Evolutionary conservation across 495 filamentous ascomycete species (phyloP).

Genomic region (Amphirosellinia nigrospora): DNA sequence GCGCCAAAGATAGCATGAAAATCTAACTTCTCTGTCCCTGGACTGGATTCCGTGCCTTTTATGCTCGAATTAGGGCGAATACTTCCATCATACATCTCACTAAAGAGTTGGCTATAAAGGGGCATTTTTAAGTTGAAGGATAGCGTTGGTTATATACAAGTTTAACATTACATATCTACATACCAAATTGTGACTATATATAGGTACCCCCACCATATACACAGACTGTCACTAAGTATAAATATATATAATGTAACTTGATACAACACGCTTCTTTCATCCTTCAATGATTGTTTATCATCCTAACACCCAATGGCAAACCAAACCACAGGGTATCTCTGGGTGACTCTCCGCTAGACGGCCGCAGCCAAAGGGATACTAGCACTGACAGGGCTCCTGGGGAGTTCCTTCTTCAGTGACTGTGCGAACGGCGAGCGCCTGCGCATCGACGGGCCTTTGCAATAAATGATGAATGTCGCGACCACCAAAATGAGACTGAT

Average conservation of each 20-base stretch:
- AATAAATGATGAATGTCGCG: conserved; percentile 80
- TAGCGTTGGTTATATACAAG: background rate
- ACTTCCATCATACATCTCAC: background rate
- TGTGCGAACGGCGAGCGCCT: conserved; percentile 77
- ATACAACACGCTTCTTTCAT: background rate
- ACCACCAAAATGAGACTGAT: conserved; percentile 71
- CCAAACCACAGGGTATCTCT: background rate
- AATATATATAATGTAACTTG: background rate
- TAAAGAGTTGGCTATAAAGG: background rate
- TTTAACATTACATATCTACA: background rate
- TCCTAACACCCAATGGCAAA: background rate
- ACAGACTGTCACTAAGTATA: background rate
- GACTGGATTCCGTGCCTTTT: no score
- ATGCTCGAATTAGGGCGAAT: background rate
- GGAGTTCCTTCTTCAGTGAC: conserved; percentile 46
- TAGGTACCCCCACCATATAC: background rate
- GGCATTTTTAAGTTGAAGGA: no score
- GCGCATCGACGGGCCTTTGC: conserved; percentile 72
- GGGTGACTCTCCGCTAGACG: background rate
- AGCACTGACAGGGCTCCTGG: background rate
- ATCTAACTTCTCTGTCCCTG: no score
- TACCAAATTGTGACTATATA: background rate
- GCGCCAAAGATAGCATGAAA: no score
- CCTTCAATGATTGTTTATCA: background rate
- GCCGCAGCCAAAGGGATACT: background rate